Evolutionary conservation across 805 yeast species (phyloP).

Genomic region (Candida rishiriensis): DNA sequence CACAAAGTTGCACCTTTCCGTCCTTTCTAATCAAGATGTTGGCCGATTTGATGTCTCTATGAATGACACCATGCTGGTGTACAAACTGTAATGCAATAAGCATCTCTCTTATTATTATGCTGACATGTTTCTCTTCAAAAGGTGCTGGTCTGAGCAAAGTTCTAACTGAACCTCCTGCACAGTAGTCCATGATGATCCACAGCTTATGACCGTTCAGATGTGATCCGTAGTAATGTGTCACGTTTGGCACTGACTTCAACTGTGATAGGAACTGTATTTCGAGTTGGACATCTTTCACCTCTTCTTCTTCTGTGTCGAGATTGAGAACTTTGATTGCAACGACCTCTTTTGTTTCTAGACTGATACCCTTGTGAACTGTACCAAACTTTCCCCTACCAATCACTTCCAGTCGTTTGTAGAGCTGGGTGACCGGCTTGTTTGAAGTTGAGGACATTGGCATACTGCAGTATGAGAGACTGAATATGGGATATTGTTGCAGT

Average conservation of each 20-base stretch:
- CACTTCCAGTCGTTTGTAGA: conserved; percentile 79
- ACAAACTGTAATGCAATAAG: conserved; percentile 73
- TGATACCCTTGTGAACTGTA: conserved; percentile 84
- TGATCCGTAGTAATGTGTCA: conserved; percentile 89
- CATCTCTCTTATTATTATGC: conserved; percentile 81
- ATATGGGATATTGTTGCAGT: too few relatives aligned
- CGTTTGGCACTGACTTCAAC: conserved; percentile 81
- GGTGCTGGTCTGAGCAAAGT: conserved; percentile 83
- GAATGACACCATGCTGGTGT: conserved; percentile 88
- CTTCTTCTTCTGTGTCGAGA: conserved; percentile 90
- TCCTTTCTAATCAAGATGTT: conserved; percentile 79
- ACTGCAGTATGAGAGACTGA: too few relatives aligned
- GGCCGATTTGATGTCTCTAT: conserved; percentile 95
- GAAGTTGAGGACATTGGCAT: too few relatives aligned
- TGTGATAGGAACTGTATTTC: conserved; percentile 86
- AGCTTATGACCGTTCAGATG: conserved; percentile 82
- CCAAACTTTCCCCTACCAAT: conserved; percentile 98
- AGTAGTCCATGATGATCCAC: conserved; percentile 97
- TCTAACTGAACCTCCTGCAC: conserved; percentile 94
- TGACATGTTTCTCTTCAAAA: conserved; percentile 77
- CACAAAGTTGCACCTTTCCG: conserved; percentile 89
- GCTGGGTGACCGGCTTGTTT: conserved; percentile 20
- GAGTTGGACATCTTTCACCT: conserved; percentile 88
- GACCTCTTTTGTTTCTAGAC: conserved; percentile 63
- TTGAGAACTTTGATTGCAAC: conserved; percentile 93